These are phyloP conservation scores for Diaporthe longicolla DNA, from an alignment of 2,329 filamentous ascomycete genomes.

Conservation along the genomic window DNA sequence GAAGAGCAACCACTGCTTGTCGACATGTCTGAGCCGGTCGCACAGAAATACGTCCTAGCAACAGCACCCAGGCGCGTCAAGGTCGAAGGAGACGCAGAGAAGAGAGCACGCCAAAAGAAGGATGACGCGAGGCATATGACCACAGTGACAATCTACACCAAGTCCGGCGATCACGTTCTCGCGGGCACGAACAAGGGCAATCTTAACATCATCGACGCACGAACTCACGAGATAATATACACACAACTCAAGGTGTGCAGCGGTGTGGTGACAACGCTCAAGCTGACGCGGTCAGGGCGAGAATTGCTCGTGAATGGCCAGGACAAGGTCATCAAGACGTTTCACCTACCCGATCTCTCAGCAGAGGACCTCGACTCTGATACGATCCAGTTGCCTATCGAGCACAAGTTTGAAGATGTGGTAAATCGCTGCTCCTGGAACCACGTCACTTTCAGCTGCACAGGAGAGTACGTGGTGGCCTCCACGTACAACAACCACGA, in stretches of 20 bases:
- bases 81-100: conserved; percentile 76
- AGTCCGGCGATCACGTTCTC: conserved; percentile 88
- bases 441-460: conserved; percentile 94
- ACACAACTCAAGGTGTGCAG: conserved; percentile 85
- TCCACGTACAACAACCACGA: conserved; percentile 99
- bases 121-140: conserved; percentile 97
- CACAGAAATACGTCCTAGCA: conserved; percentile 82
- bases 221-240: conserved; percentile 86
- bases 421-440: conserved; percentile 98
- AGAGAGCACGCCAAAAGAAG: conserved; percentile 86
- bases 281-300: conserved; percentile 86
- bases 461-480: conserved; percentile 94
- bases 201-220: conserved; percentile 93
- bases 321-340: conserved; percentile 94
- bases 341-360: conserved; percentile 85
- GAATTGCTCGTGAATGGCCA: conserved; percentile 93
- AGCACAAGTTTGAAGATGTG: conserved; percentile 98
- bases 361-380: conserved; percentile 81
- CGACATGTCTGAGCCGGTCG: conserved; percentile 78
- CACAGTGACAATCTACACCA: conserved; percentile 91
- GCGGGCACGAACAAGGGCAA: conserved; percentile 96
- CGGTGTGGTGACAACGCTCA: conserved; percentile 89
- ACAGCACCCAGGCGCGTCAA: conserved; percentile 84
- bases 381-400: conserved; percentile 89
- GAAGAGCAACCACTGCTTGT: conserved; percentile 94